A percentile compares a stretch with the other conserved stretches of the same genome.
Conservation (phyloP, 2,329 filamentous ascomycete genomes). For the Ophiobolus disseminans region DNA sequence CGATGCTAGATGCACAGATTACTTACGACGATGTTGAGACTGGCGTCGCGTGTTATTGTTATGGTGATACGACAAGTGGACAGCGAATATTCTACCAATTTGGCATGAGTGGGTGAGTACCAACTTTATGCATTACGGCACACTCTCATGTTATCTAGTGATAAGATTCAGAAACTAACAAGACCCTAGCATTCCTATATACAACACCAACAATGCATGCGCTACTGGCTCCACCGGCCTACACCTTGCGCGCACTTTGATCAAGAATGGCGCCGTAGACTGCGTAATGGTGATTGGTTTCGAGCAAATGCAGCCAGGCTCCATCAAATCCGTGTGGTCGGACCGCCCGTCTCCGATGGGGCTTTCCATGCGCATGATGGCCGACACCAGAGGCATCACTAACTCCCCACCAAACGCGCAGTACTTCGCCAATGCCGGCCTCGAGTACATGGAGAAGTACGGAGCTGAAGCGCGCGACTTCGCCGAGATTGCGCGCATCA, state of each 20-base stretch:
- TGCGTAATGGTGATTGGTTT: constrained; percentile 92
- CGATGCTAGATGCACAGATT: constrained; percentile 81
- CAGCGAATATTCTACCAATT: constrained; percentile 98
- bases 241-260: constrained; percentile 78
- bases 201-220: constrained; percentile 99
- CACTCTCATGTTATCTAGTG: too few relatives aligned
- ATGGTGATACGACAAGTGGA: constrained; percentile 91
- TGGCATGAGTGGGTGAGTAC: constrained; percentile 81
- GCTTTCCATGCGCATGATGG: constrained; percentile 79
- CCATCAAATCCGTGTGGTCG: constrained; percentile 78
- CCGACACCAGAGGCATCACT: constrained; percentile 75
- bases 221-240: constrained; percentile 90
- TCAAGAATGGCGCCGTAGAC: constrained; percentile 80
- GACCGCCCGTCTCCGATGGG: constrained; percentile 82
- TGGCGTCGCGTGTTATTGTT: constrained; percentile 93
- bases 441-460: constrained; percentile 94
- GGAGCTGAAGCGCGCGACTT: constrained; percentile 86
- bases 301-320: constrained; percentile 95
- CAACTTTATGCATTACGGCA: too few relatives aligned
- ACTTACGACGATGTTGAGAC: constrained; percentile 96
- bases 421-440: constrained; percentile 91
- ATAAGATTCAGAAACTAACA: constrained; percentile 36
- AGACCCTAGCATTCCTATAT: constrained; percentile 74
- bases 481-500: constrained; percentile 89
- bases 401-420: constrained; percentile 86